Percentiles rank a stretch among this genome's conserved stretches.
These are phyloP conservation scores for Mesembryanthemum crystallinum DNA, from an alignment of 148 eudicot genomes.

Conservation along the genomic window DNA sequence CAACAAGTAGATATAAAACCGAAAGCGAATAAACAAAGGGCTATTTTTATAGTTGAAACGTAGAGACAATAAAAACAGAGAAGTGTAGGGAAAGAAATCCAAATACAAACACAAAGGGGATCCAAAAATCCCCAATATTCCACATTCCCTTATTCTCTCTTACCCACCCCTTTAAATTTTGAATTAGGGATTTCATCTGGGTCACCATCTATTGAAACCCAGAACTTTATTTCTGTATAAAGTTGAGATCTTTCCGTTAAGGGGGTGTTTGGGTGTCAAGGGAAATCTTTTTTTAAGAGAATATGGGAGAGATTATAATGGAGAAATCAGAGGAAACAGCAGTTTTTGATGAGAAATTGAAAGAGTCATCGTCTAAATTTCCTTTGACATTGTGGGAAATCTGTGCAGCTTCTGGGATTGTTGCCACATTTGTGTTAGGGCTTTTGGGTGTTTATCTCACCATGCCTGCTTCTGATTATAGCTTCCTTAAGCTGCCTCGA, in stretches of 20 bases:
- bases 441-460: conserved; percentile 71
- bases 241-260: conserved; percentile 10
- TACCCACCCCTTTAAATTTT: neutral
- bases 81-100: conserved; percentile 21
- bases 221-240: conserved; percentile 2
- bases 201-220: neutral
- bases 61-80: conserved; percentile 13
- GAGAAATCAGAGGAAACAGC: conserved; percentile 29
- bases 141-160: neutral
- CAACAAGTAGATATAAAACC: neutral
- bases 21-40: neutral
- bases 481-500: conserved; percentile 90
- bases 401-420: conserved; percentile 54
- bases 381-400: conserved; percentile 75
- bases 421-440: conserved; percentile 52
- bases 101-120: neutral
- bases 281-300: neutral
- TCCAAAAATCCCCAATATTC: conserved; percentile 6
- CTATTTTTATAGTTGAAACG: neutral
- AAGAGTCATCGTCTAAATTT: conserved; percentile 32
- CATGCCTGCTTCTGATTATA: conserved; percentile 90
- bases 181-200: conserved; percentile 6
- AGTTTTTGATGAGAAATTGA: conserved; percentile 22
- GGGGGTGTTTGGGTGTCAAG: neutral
- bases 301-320: conserved; percentile 14